Evolutionary conservation across 768 basidiomycete genomes (phyloP).

Genomic region (Boletus vinaceobasis): DNA sequence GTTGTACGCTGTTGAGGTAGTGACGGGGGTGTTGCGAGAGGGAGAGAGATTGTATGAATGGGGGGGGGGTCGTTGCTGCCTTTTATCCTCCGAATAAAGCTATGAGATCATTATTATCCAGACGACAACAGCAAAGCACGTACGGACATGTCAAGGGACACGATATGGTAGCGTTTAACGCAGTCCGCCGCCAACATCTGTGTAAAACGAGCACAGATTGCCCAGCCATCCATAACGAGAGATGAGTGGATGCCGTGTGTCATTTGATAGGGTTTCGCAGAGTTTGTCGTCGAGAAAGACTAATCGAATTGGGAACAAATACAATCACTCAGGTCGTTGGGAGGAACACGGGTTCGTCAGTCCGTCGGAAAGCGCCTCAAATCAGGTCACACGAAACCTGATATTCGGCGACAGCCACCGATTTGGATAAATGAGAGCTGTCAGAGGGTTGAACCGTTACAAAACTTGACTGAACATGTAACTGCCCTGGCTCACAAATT

Average conservation of each 20-base stretch:
- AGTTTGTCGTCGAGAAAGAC: slow-evolving; percentile 35
- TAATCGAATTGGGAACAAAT: slow-evolving; percentile 30
- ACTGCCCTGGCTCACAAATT: slow-evolving; percentile 25
- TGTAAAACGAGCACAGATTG: slow-evolving; percentile 30
- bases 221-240: slow-evolving; percentile 26
- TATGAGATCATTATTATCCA: slow-evolving; percentile 27
- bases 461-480: slow-evolving; percentile 25
- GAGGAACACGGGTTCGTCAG: slow-evolving; percentile 13
- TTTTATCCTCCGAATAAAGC: slow-evolving; percentile 27
- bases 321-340: slow-evolving; percentile 13
- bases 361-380: slow-evolving; percentile 18
- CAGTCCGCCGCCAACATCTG: slow-evolving; percentile 19
- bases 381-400: slow-evolving; percentile 25
- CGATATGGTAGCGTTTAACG: slow-evolving; percentile 23
- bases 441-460: slow-evolving; percentile 25
- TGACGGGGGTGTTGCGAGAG: background rate
- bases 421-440: slow-evolving; percentile 32
- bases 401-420: slow-evolving; percentile 15
- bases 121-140: slow-evolving; percentile 16
- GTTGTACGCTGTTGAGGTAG: slow-evolving; percentile 3
- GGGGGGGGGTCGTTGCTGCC: slow-evolving; percentile 9
- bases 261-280: slow-evolving; percentile 37
- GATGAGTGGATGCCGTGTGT: slow-evolving; percentile 26
- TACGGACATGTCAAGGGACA: slow-evolving; percentile 19
- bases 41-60: slow-evolving; percentile 8